Conservation (phyloP, 345 rosid species). For the Pistacia atlantica region DNA sequence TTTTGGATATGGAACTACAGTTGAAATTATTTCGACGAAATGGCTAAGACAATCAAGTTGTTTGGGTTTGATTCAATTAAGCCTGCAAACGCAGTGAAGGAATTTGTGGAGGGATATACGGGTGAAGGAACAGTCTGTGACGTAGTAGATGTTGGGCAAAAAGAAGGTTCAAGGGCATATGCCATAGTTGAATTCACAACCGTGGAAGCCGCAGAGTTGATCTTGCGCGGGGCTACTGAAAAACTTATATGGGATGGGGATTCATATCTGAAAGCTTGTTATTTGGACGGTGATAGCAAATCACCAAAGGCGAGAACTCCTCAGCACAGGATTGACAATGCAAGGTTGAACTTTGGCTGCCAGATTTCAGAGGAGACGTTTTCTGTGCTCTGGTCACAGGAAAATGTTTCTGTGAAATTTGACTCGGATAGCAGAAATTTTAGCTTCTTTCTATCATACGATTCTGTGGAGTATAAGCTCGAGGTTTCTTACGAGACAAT, state of each 20-base stretch:
- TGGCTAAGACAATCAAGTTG: slow-evolving; percentile 42
- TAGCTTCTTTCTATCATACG: slow-evolving; percentile 26
- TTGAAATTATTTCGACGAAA: slow-evolving; percentile 10
- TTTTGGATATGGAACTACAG: background rate
- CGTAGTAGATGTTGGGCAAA: slow-evolving; percentile 30
- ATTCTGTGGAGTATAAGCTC: slow-evolving; percentile 35
- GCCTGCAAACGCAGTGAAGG: slow-evolving; percentile 21
- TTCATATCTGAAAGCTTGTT: slow-evolving; percentile 30
- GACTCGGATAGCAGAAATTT: slow-evolving; percentile 31
- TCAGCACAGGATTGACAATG: slow-evolving; percentile 18
- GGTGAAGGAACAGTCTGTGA: slow-evolving; percentile 38
- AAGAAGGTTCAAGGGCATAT: slow-evolving; percentile 16
- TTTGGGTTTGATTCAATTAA: slow-evolving; percentile 32
- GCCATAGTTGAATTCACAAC: slow-evolving; percentile 46
- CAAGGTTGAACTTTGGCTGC: slow-evolving; percentile 40
- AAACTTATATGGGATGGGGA: slow-evolving; percentile 11
- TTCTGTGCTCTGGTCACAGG: slow-evolving; percentile 34
- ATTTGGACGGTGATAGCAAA: slow-evolving; percentile 23
- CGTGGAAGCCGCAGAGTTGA: slow-evolving; percentile 23
- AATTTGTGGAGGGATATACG: slow-evolving; percentile 30
- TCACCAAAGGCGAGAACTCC: slow-evolving; percentile 29
- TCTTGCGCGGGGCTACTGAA: slow-evolving; percentile 13
- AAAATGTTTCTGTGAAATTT: slow-evolving; percentile 32
- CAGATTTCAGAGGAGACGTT: slow-evolving; percentile 34
- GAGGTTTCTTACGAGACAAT: slow-evolving; percentile 46